Percentiles rank a stretch among this genome's conserved stretches.
Evolutionary conservation across 352 stramenopile genomes (phyloP).

Genomic region (Nothophytophthora sp.): DNA sequence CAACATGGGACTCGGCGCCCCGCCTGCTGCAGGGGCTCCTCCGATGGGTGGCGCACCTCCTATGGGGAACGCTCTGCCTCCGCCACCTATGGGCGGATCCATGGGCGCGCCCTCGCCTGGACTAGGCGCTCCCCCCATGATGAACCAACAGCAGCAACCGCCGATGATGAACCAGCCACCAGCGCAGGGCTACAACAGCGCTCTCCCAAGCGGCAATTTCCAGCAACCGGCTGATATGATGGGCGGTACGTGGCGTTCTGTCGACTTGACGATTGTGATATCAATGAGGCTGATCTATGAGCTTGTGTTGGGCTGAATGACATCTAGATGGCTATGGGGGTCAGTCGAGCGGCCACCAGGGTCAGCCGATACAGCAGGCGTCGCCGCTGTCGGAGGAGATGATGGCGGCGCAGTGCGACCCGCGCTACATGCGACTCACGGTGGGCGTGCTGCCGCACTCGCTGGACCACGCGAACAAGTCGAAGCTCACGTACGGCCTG

Average conservation of each 20-base stretch:
- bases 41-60: slow-evolving; percentile 22
- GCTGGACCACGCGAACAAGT: slow-evolving; percentile 82
- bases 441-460: slow-evolving; percentile 80
- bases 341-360: slow-evolving; percentile 32
- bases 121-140: slow-evolving; percentile 11
- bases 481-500: slow-evolving; percentile 83
- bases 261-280: background rate
- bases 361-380: slow-evolving; percentile 52
- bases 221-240: slow-evolving; percentile 80
- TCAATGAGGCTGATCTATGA: slow-evolving; percentile 6
- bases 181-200: slow-evolving; percentile 24
- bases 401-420: slow-evolving; percentile 71
- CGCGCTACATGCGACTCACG: slow-evolving; percentile 84
- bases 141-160: slow-evolving; percentile 26
- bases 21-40: slow-evolving; percentile 14
- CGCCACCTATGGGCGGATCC: slow-evolving; percentile 36
- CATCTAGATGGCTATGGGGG: slow-evolving; percentile 59
- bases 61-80: slow-evolving; percentile 29
- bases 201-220: slow-evolving; percentile 76
- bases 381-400: slow-evolving; percentile 67
- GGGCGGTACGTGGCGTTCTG: slow-evolving; percentile 38
- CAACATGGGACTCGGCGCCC: slow-evolving; percentile 65
- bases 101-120: slow-evolving; percentile 22
- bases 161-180: slow-evolving; percentile 1
- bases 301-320: slow-evolving; percentile 2